These are phyloP conservation scores for Globisporangium abappressorium DNA, from an alignment of 352 stramenopile species.

Conservation along the genomic window DNA sequence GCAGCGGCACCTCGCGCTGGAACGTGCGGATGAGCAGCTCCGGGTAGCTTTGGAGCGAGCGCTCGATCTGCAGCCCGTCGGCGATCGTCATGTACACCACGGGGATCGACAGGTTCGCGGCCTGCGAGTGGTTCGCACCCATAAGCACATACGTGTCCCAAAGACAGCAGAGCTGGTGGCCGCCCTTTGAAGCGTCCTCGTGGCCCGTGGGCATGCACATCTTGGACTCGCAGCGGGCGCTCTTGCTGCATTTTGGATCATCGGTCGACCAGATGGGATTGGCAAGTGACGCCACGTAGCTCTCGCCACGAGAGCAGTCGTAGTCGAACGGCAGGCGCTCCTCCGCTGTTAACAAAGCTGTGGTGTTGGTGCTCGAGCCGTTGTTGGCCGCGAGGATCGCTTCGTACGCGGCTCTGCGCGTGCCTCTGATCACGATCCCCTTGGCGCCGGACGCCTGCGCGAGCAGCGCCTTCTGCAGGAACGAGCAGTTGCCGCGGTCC, in stretches of 20 bases:
- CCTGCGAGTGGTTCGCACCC: slow-evolving; percentile 48
- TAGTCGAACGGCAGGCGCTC: slow-evolving; percentile 60
- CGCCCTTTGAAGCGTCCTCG: slow-evolving; percentile 15
- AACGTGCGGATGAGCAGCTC: slow-evolving; percentile 44
- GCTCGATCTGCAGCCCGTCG: slow-evolving; percentile 47
- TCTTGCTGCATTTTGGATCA: slow-evolving; percentile 27
- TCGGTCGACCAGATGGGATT: slow-evolving; percentile 51
- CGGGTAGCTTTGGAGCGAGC: slow-evolving; percentile 32
- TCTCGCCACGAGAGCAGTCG: slow-evolving; percentile 58
- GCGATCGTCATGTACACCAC: slow-evolving; percentile 71
- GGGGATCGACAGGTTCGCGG: slow-evolving; percentile 45
- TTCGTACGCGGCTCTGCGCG: slow-evolving; percentile 58
- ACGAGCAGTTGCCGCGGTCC: slow-evolving; percentile 77
- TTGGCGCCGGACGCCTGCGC: slow-evolving; percentile 54
- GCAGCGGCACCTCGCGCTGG: slow-evolving; percentile 38
- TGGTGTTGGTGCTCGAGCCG: slow-evolving; percentile 37
- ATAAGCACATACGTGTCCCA: slow-evolving; percentile 81
- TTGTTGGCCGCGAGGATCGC: slow-evolving; percentile 27
- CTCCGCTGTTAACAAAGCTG: slow-evolving; percentile 6
- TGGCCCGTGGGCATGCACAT: slow-evolving; percentile 61
- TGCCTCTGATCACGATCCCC: slow-evolving; percentile 56
- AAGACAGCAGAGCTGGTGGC: slow-evolving; percentile 69
- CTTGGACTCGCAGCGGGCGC: slow-evolving; percentile 37
- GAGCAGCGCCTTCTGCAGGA: slow-evolving; percentile 52
- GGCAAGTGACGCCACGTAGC: slow-evolving; percentile 41